Percentiles rank a stretch among this genome's conserved stretches.
Conservation (phyloP, 1,284 basidiomycete species). For the Cryptococcus amylolentus region DNA sequence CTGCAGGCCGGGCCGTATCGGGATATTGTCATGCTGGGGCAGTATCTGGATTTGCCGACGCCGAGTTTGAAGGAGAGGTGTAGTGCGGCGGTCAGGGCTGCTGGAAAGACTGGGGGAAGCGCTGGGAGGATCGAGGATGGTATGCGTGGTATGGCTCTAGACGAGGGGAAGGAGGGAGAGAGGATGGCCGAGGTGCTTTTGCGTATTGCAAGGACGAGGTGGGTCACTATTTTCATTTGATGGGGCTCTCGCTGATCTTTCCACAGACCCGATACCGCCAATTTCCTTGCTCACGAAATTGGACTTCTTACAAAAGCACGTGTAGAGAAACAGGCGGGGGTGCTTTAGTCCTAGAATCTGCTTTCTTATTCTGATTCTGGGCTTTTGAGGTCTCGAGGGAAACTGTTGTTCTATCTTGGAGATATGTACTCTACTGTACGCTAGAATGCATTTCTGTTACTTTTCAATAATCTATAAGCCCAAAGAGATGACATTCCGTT, state of each 20-base stretch:
- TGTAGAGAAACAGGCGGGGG: conserved; percentile 26
- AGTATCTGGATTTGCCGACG: conserved; percentile 47
- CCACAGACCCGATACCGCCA: conserved; percentile 27
- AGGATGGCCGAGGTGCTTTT: conserved; percentile 46
- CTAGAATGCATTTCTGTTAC: neutral
- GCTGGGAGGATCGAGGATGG: conserved; percentile 5
- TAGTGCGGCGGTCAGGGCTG: conserved; percentile 40
- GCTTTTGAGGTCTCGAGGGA: neutral
- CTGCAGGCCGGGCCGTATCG: conserved; percentile 41
- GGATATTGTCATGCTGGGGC: conserved; percentile 46
- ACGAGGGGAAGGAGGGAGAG: conserved; percentile 22
- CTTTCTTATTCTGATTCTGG: too few species aligned
- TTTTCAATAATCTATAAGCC: too few species aligned
- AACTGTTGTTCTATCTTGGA: neutral
- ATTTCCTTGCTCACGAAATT: conserved; percentile 37
- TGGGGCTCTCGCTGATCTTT: neutral
- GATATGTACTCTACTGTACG: neutral
- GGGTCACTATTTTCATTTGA: conserved; percentile 8
- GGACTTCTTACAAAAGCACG: conserved; percentile 24
- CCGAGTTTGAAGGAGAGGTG: conserved; percentile 38
- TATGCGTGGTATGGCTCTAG: conserved; percentile 15
- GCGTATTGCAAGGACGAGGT: conserved; percentile 45
- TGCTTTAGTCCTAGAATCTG: conserved; percentile 11
- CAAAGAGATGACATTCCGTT: too few species aligned
- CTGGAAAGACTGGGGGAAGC: conserved; percentile 11